Conservation (phyloP, 192 early-diverging fungal genomes). For the Lobulomyces angularis region DNA sequence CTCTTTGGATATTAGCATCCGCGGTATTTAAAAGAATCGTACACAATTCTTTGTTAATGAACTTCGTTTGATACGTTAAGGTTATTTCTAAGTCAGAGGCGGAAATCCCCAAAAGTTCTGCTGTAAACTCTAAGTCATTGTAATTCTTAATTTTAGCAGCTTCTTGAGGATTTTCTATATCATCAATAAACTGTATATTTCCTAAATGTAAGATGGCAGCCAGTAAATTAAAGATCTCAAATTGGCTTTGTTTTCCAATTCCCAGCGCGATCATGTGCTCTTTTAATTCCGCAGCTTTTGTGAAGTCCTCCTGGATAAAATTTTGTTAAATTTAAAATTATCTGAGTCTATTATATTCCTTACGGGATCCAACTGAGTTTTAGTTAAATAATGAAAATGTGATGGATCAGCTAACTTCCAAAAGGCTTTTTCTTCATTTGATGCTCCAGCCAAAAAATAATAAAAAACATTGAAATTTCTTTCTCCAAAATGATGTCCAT, state of each 20-base stretch:
- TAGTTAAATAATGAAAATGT: constrained; percentile 39
- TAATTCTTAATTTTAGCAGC: constrained; percentile 62
- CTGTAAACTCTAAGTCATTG: constrained; percentile 57
- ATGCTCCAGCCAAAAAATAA: constrained; percentile 67
- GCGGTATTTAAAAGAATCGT: constrained; percentile 77
- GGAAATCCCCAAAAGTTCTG: constrained; percentile 69
- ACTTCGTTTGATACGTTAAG: constrained; percentile 68
- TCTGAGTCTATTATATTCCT: too few species aligned
- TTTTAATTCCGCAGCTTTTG: too few species aligned
- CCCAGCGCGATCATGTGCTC: constrained; percentile 32
- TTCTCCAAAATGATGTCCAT: constrained; percentile 42
- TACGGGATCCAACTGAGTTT: too few species aligned
- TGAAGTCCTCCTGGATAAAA: too few species aligned
- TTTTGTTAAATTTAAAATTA: too few species aligned
- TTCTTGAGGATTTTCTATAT: constrained; percentile 52
- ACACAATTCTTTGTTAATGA: constrained; percentile 73
- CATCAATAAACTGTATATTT: constrained; percentile 71
- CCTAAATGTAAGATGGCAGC: constrained; percentile 86
- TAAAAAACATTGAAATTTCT: constrained; percentile 92
- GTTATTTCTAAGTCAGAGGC: constrained; percentile 53
- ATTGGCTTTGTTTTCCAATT: constrained; percentile 48
- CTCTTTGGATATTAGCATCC: constrained; percentile 65
- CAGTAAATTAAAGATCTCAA: constrained; percentile 68
- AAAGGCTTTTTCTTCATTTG: constrained; percentile 55
- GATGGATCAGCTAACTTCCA: constrained; percentile 59